phyloP scores from a whole-genome alignment of 306 rosid species.

The Glycine tomentella region DNA sequence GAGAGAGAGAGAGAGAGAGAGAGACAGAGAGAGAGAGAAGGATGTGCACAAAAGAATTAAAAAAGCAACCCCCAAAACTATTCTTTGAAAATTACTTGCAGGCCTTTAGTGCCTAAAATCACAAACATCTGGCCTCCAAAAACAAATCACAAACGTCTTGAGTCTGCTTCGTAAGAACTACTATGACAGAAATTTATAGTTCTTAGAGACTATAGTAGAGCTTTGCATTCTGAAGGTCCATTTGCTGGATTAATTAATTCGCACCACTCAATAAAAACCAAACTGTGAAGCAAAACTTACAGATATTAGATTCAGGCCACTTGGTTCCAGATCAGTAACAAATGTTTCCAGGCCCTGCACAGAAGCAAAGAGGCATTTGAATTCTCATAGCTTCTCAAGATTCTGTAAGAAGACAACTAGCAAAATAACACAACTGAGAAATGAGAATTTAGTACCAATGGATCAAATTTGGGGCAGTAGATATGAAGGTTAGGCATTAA shows the following conservation, averaged over 20 bases:
- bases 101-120: too few species aligned
- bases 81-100: not conserved
- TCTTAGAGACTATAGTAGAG: not conserved
- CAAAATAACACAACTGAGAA: not conserved
- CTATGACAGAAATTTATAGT: not conserved
- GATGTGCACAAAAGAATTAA: not conserved
- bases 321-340: conserved; percentile 6
- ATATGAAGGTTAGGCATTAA: not conserved
- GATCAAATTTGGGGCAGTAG: not conserved
- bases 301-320: too few species aligned
- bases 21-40: not conserved
- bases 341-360: conserved; percentile 18
- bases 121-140: too few species aligned
- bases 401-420: not conserved
- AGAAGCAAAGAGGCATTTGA: not conserved
- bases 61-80: not conserved
- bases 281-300: too few species aligned
- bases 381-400: not conserved
- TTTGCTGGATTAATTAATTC: not conserved
- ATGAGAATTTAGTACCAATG: conserved; percentile 22
- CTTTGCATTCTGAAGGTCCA: not conserved
- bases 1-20: too few species aligned
- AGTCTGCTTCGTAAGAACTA: too few species aligned
- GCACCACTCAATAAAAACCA: not conserved
- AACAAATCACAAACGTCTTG: too few species aligned